Evolutionary conservation across 139 green algal species (phyloP).

Genomic region (Chlamydomonas incerta): DNA sequence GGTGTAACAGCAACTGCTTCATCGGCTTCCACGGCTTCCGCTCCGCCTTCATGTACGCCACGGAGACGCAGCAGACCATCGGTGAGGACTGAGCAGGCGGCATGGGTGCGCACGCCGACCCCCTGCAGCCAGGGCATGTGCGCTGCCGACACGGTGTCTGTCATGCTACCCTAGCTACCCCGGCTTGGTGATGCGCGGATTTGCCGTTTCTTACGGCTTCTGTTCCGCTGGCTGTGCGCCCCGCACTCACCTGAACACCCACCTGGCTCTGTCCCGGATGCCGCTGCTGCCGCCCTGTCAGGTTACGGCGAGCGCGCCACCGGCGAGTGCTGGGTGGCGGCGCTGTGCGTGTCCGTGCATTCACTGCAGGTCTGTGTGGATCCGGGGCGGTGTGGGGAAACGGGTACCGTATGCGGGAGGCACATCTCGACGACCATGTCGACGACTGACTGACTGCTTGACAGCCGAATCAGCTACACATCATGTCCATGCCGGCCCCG

Average conservation of each 20-base stretch:
- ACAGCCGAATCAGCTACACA: too few relatives aligned
- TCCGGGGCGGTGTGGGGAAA: background rate
- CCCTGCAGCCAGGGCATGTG: background rate
- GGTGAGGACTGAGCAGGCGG: too few relatives aligned
- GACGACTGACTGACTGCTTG: too few relatives aligned
- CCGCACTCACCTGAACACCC: too few relatives aligned
- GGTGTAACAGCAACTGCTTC: slow-evolving; percentile 63
- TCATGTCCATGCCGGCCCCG: too few relatives aligned
- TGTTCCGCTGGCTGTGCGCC: too few relatives aligned
- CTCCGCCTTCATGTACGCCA: slow-evolving; percentile 73
- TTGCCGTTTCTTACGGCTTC: too few relatives aligned
- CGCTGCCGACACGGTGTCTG: background rate
- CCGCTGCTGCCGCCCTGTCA: slow-evolving; percentile 24
- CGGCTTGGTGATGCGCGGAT: too few relatives aligned
- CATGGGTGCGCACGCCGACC: too few relatives aligned
- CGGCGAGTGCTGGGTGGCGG: slow-evolving; percentile 77
- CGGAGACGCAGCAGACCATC: slow-evolving; percentile 83
- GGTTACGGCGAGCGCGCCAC: slow-evolving; percentile 83
- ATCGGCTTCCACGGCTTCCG: slow-evolving; percentile 64
- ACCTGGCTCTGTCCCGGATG: too few relatives aligned
- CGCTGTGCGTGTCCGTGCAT: slow-evolving; percentile 76
- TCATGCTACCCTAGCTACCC: background rate
- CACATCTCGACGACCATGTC: too few relatives aligned
- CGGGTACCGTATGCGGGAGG: too few relatives aligned
- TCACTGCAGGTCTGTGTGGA: slow-evolving; percentile 61